Evolutionary conservation across 1,284 basidiomycete genomes (phyloP), one percentile per base, ranked within the genome.

Genomic region (Gomphus bonarii): DNA sequence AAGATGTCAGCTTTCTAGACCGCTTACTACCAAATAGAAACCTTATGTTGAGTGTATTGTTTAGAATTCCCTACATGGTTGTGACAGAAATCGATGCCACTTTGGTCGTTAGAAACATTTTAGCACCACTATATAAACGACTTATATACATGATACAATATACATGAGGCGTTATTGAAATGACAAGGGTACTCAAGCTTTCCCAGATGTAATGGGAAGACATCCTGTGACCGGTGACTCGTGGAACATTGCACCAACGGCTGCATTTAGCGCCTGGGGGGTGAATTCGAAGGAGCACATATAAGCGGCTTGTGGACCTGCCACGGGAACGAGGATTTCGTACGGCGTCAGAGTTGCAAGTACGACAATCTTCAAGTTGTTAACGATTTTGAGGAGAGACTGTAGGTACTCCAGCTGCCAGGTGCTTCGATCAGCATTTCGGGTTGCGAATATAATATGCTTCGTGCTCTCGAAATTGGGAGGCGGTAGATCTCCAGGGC

Each of bases 311-410:
- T 62, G 43, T 57, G 59, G 60, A 16, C 61, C 56, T 3, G 62
- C 63, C 12, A 68, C 69, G 44, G 66, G 42, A 20, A 42, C 60
- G 3, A 70, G 65, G 8, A 81, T 54, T 59, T 85, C 83, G 62
- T 84, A 85, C 35, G 83, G 83, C 18, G 73, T 78, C 63, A 82
- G 82, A 40, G 77, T 82, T 33, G 79, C 74, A 0, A 85, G 61
- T 8, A 83, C 67, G 1, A 81, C 70, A 30, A 82, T 64, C 8
- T 68, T 62, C 18, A 47, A 44, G 3, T n/a, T 25, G 4, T 49
- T 49, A 54, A 46, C 59, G 55, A 30, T 57, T 51, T 60, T 58
- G 9, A 73, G 51, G 4, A 77, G 60, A 58, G 65, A 63, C 25
- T 66, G 63, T 54, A 85, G 62, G 53, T 70, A 70, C 2, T 68